Evolutionary conservation across 2,329 filamentous ascomycete genomes (phyloP), one percentile per base, ranked within the genome.

Genomic region (Sclerotinia sclerotiorum): DNA sequence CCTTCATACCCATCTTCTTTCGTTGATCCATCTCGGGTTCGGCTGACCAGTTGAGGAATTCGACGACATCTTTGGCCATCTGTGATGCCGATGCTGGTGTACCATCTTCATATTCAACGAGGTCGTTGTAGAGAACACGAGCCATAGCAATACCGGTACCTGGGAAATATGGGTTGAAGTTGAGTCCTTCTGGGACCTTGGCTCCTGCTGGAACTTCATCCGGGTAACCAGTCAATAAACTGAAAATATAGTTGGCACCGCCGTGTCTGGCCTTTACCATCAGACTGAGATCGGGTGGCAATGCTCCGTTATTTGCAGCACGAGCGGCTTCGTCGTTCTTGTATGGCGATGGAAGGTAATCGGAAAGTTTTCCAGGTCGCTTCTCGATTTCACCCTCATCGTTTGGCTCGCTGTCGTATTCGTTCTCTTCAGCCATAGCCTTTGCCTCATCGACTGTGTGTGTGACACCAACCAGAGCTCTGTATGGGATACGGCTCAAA

Each of bases 101-200:
- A 72, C 87, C 93, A 75, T 99, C 95, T 81, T 99, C 95, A 84
- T 98, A 99, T 81, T 99, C 95, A 72, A 99, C 95, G 69, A 99
- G 84, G 73, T 93, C 95, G 76, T 99, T 95, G 83, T 97, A 99
- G 70, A 99, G 88, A 71, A 98, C 95, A 88, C 95, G 94, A 77
- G 90, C 94, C 95, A 99, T 99, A 78, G 92, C 95, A 81, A 99
- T 99, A 80, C 94, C 94, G 76, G 95, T 98, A 79, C 95, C 95
- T 69, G 95, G 95, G 90, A 99, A 99, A 87, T 97, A 99, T 70
- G 95, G 95, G 88, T 99, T 99, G 89, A 99, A 99, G 89, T 98
- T 97, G 82, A 99, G 89, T 78, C 95, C 95, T 71, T 89, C 88
- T 76, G 89, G 90, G 70, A 99, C 90, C 76, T 87, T 84, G 72